phyloP scores from a whole-genome alignment of 2,329 filamentous ascomycete genomes.

The Pseudogymnoascus pannorum region DNA sequence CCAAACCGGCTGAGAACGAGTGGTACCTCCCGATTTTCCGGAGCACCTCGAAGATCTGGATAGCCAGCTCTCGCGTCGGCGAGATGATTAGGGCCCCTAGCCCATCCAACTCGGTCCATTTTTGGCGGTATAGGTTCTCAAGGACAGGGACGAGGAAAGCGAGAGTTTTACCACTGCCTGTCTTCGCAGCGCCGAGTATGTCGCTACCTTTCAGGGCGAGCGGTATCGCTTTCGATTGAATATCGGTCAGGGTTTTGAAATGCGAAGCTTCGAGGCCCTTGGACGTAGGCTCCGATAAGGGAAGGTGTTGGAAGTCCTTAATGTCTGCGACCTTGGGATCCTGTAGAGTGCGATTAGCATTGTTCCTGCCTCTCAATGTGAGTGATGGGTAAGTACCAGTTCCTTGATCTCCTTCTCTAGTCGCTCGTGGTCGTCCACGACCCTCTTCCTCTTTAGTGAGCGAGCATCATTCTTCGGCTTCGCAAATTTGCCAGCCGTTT shows the following conservation, averaged over 20 bases:
- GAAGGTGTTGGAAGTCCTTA: slow-evolving; percentile 73
- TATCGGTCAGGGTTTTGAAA: slow-evolving; percentile 84
- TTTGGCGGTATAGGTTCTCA: slow-evolving; percentile 81
- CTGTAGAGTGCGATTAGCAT: slow-evolving; percentile 19
- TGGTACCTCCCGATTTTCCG: slow-evolving; percentile 85
- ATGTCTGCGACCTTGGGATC: slow-evolving; percentile 25
- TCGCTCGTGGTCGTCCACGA: slow-evolving; percentile 25
- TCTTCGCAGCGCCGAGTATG: slow-evolving; percentile 90
- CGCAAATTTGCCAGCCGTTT: background rate
- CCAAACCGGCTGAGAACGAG: slow-evolving; percentile 80
- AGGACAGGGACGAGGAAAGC: slow-evolving; percentile 88
- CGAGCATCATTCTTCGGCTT: slow-evolving; percentile 18
- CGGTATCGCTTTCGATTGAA: slow-evolving; percentile 84
- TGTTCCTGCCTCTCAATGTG: background rate
- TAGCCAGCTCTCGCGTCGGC: slow-evolving; percentile 88
- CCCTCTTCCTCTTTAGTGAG: slow-evolving; percentile 28
- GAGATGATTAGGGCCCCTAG: slow-evolving; percentile 88
- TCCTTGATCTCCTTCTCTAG: slow-evolving; percentile 26
- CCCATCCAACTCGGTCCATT: slow-evolving; percentile 87
- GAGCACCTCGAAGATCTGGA: slow-evolving; percentile 93
- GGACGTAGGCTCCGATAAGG: slow-evolving; percentile 73
- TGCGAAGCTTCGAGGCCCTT: slow-evolving; percentile 77
- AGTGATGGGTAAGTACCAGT: slow-evolving; percentile 21
- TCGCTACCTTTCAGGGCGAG: slow-evolving; percentile 78
- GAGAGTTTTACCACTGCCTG: slow-evolving; percentile 89